Evolutionary conservation across 257 asterid genomes (phyloP).

Genomic region (Scutellaria baicalensis): DNA sequence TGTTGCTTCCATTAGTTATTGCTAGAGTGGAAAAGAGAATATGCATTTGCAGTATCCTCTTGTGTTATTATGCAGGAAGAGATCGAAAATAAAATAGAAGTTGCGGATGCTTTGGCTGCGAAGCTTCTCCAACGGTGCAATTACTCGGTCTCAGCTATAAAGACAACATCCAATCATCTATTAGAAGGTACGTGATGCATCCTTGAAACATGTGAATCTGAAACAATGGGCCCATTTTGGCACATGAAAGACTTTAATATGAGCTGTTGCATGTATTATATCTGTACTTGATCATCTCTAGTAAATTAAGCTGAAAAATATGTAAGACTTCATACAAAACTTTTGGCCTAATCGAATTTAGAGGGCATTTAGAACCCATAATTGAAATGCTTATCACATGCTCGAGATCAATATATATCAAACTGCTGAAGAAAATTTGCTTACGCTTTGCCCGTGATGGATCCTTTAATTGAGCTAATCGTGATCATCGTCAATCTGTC

Average conservation of each 20-base stretch:
- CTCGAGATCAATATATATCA: background rate
- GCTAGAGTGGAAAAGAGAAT: background rate
- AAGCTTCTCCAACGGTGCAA: constrained; percentile 95
- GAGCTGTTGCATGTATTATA: background rate
- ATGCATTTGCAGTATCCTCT: constrained; percentile 7
- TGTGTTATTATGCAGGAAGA: constrained; percentile 58
- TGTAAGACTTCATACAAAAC: background rate
- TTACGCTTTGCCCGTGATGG: background rate
- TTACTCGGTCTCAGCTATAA: constrained; percentile 80
- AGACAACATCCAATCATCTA: constrained; percentile 72
- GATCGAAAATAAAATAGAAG: constrained; percentile 85
- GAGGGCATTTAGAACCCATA: background rate
- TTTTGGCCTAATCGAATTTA: background rate
- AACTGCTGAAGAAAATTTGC: background rate
- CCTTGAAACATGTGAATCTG: background rate
- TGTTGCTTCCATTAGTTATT: background rate
- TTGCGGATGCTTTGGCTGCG: constrained; percentile 84
- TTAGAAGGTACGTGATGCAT: constrained; percentile 60
- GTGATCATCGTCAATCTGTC: constrained; percentile 14
- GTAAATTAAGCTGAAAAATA: background rate
- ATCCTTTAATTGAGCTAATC: background rate
- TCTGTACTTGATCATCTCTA: background rate
- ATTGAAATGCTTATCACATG: background rate
- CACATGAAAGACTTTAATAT: background rate
- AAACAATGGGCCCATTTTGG: background rate